These are phyloP conservation scores for Chlorella sp. DNA, from an alignment of 139 green algal species.

Conservation along the genomic window DNA sequence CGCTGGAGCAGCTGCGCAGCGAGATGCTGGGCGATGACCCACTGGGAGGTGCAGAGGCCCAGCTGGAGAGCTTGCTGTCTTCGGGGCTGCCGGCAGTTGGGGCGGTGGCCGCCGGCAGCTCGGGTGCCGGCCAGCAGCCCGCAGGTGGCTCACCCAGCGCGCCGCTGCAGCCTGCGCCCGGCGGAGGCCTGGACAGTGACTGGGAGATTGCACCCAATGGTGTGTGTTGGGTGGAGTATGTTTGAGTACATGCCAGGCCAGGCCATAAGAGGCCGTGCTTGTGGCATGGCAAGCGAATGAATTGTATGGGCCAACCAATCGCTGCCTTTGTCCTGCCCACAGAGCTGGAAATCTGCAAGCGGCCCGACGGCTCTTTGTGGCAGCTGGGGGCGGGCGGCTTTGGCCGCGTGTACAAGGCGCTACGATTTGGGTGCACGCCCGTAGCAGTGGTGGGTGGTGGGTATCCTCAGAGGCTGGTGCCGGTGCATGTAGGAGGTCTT, in stretches of 20 bases:
- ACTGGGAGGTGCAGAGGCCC: no score
- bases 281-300: no score
- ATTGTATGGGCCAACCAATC: not conserved
- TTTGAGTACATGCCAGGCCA: not conserved
- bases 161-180: no score
- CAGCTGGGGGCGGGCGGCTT: slow-evolving; percentile 44
- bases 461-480: no score
- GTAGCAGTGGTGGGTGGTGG: not conserved
- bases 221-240: not conserved
- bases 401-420: slow-evolving; percentile 46
- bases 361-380: slow-evolving; percentile 36
- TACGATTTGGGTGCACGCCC: not conserved
- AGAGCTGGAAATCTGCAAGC: slow-evolving; percentile 26
- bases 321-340: not conserved
- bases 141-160: no score
- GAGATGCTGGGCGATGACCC: not conserved
- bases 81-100: no score
- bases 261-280: not conserved
- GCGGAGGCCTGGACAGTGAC: not conserved
- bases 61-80: no score
- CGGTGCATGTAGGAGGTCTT: no score
- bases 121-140: no score
- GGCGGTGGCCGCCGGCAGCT: no score
- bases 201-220: slow-evolving; percentile 8
- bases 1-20: not conserved